A percentile compares a stretch with the other conserved stretches of the same genome.
Conservation (phyloP, 495 filamentous ascomycete species). For the Jackrogersella multiformis region DNA sequence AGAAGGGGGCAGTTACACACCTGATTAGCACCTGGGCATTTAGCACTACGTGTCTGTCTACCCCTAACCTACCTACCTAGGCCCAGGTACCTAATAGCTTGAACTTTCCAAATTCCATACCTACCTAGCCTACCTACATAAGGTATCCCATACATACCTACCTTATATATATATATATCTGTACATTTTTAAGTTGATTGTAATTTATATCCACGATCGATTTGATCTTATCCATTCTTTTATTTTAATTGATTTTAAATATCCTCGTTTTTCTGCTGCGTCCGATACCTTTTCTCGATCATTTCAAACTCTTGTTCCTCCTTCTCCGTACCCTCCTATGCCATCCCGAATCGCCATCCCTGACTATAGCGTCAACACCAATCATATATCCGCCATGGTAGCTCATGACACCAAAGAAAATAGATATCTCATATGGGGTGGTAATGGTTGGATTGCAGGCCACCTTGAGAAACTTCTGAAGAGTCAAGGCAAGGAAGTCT, state of each 20-base stretch:
- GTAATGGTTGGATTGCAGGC: slow-evolving; percentile 69
- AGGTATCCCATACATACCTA: no score
- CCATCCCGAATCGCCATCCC: not conserved
- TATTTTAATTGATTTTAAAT: not conserved
- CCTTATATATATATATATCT: not conserved
- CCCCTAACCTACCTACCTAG: slow-evolving; percentile 6
- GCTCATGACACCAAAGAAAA: slow-evolving; percentile 39
- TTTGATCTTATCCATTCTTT: not conserved
- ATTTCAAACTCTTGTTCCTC: not conserved
- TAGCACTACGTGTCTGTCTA: slow-evolving; percentile 14
- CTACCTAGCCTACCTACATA: not conserved
- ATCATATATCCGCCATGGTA: slow-evolving; percentile 34
- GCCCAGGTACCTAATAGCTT: not conserved
- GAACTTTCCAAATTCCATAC: not conserved
- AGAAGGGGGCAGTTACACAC: slow-evolving; percentile 8
- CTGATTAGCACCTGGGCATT: slow-evolving; percentile 16
- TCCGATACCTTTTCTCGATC: not conserved
- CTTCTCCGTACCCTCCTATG: not conserved
- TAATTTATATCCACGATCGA: slow-evolving; percentile 2
- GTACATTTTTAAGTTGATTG: not conserved
- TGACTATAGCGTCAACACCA: not conserved
- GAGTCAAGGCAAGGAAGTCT: slow-evolving; percentile 67
- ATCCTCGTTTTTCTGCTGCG: not conserved
- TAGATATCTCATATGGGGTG: slow-evolving; percentile 69
- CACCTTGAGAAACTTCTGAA: slow-evolving; percentile 70